Percentiles rank a stretch among this genome's conserved stretches.
These are phyloP conservation scores for Kuraishia capsulata DNA, from an alignment of 805 yeast genomes.

Conservation along the genomic window DNA sequence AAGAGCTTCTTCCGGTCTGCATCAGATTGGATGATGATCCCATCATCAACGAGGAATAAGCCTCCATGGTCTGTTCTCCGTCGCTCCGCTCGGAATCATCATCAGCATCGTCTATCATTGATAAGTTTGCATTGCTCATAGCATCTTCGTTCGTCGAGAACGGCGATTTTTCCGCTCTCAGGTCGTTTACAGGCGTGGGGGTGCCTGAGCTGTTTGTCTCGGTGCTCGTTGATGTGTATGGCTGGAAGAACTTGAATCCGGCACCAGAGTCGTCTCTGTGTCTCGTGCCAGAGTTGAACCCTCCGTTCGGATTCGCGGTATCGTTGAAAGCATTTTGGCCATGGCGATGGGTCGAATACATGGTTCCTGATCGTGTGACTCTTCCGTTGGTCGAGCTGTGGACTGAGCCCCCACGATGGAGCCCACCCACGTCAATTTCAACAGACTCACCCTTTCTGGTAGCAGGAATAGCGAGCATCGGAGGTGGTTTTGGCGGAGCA, in stretches of 20 bases:
- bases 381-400: slow-evolving; percentile 11
- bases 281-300: neutral
- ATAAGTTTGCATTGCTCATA: neutral
- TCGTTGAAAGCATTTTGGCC: neutral
- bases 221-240: neutral
- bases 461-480: slow-evolving; percentile 76
- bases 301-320: neutral
- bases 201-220: neutral
- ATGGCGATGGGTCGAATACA: neutral
- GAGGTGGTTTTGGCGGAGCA: slow-evolving; percentile 46
- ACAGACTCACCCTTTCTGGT: slow-evolving; percentile 72
- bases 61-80: slow-evolving; percentile 19
- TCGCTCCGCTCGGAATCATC: slow-evolving; percentile 14
- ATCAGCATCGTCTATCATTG: neutral
- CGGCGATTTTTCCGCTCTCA: neutral
- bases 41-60: slow-evolving; percentile 11
- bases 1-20: neutral
- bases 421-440: slow-evolving; percentile 46
- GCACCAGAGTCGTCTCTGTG: neutral
- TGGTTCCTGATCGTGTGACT: slow-evolving; percentile 13
- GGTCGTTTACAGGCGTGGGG: neutral
- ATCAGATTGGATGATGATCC: neutral
- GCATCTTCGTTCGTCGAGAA: neutral
- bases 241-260: slow-evolving; percentile 1
- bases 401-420: neutral